Evolutionary conservation across 768 basidiomycete genomes (phyloP), one percentile per base, ranked within the genome.

Genomic region (Sarcodon aspratus): DNA sequence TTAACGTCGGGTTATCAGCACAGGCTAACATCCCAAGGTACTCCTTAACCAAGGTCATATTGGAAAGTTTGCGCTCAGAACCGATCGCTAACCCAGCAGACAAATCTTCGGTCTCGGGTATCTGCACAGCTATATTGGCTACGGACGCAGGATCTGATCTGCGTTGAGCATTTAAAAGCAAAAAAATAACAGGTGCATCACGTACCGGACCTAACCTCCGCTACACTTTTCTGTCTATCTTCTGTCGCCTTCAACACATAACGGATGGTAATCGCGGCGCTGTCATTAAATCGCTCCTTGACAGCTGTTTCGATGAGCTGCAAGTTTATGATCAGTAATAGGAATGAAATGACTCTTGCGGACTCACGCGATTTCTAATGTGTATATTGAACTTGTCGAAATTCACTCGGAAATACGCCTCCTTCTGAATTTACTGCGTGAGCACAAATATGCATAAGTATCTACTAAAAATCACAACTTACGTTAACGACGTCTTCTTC

Each of bases 341-440:
- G 34, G 17, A 15, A 6, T 27, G 2, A 9, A 15, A 38, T 36
- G n/a, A 33, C 43, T 27, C 21, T 27, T 5, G 21, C 3, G 21
- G 21, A 56, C 78, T 7, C 55, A 90, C 91, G 59, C 82, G 72
- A 66, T 96, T 95, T 38, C 95, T 83, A 47, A 96, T 79, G 56
- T 89, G 82, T 33, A 90, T 70, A 55, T 85, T 81, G 64, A 93
- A 95, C 57, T 79, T 85, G 55, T 92, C 84, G 60, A 82, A 87
- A 67, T 97, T 97, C 44, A 97, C 76, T 44, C 88, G 79, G 60
- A 96, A 87, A 63, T 82, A 80, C 33, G 89, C 75, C 3, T 70
- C 69, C 13, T 86, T 79, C 82, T 92, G 50, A 7, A 4, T 1
- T 34, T 36, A 40, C 36, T 21, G 10, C 10, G 36, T 52, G 34